Evolutionary conservation across 176 grass and related monocot species (phyloP), one percentile per base, ranked within the genome.

Genomic region (Canna indica): DNA sequence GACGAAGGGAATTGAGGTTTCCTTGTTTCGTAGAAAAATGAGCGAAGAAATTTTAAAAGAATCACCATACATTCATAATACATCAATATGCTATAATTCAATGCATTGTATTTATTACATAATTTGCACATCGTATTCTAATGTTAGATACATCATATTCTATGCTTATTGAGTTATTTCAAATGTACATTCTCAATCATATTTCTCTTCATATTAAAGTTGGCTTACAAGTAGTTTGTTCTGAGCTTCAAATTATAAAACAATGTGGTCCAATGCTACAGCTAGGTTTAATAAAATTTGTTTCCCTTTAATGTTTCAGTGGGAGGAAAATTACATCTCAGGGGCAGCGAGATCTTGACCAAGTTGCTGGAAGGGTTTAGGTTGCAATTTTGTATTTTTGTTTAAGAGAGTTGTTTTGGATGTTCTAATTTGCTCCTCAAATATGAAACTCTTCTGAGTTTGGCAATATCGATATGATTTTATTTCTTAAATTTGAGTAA

Each of bases 241-340:
- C n/a, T n/a, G n/a, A n/a, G n/a, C n/a, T n/a, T n/a, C n/a, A n/a
- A n/a, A n/a, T n/a, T n/a, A n/a, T n/a, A n/a, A n/a, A n/a, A n/a
- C n/a, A n/a, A n/a, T n/a, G n/a, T n/a, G n/a, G n/a, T n/a, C n/a
- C n/a, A n/a, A n/a, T n/a, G n/a, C n/a, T n/a, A n/a, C n/a, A n/a
- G n/a, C n/a, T n/a, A n/a, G n/a, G n/a, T n/a, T n/a, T n/a, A n/a
- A n/a, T n/a, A n/a, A n/a, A n/a, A n/a, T n/a, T n/a, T n/a, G n/a
- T 8, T 7, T 64, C 1, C 35, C 16, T 64, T 64, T 33, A 17
- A 1, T 32, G 26, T 64, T 35, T 64, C 60, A 64, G 60, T 36
- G 60, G 60, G 17, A 64, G 60, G 60, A 64, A 33, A 27, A 64
- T 64, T 34, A 64, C 60, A 33, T 64, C 60, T 0, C 60, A 64